Evolutionary conservation across 352 stramenopile species (phyloP).

Genomic region (Pythium coloratum): DNA sequence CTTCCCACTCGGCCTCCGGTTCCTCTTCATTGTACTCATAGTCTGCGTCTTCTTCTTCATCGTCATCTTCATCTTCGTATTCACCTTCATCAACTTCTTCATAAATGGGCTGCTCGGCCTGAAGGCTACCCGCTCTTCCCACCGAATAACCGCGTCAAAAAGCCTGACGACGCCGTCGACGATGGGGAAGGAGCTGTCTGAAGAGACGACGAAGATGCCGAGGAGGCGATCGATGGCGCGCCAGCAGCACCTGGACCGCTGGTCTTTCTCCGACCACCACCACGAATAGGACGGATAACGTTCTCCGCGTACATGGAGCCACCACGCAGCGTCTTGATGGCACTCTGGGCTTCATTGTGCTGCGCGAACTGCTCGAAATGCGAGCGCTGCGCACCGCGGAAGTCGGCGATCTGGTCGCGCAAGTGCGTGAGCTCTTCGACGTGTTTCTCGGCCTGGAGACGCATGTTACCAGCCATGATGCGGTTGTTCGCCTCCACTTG

Average conservation of each 20-base stretch:
- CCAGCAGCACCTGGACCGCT: slow-evolving; percentile 17
- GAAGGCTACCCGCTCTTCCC: slow-evolving; percentile 26
- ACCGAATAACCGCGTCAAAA: slow-evolving; percentile 33
- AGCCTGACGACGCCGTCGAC: slow-evolving; percentile 26
- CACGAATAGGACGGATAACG: slow-evolving; percentile 71
- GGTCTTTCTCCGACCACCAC: slow-evolving; percentile 64
- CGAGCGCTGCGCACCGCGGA: slow-evolving; percentile 71
- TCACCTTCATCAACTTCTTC: slow-evolving; percentile 5
- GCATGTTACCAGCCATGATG: slow-evolving; percentile 89
- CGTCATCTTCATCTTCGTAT: slow-evolving; percentile 1
- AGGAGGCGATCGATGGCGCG: background rate
- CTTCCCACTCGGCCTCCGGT: background rate
- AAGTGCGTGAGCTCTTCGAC: slow-evolving; percentile 86
- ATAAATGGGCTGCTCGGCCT: background rate
- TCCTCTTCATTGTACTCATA: background rate
- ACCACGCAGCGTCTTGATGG: slow-evolving; percentile 59
- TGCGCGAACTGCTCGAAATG: slow-evolving; percentile 75
- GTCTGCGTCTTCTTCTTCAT: background rate
- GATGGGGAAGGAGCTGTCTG: slow-evolving; percentile 27
- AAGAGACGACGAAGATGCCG: slow-evolving; percentile 15
- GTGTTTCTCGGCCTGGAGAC: slow-evolving; percentile 86
- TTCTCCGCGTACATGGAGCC: slow-evolving; percentile 47
- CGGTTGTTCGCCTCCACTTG: slow-evolving; percentile 88
- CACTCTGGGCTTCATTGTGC: slow-evolving; percentile 28
- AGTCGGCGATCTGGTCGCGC: slow-evolving; percentile 83